Evolutionary conservation across 2,329 filamentous ascomycete species (phyloP).

Genomic region (Calonectria hongkongensis): DNA sequence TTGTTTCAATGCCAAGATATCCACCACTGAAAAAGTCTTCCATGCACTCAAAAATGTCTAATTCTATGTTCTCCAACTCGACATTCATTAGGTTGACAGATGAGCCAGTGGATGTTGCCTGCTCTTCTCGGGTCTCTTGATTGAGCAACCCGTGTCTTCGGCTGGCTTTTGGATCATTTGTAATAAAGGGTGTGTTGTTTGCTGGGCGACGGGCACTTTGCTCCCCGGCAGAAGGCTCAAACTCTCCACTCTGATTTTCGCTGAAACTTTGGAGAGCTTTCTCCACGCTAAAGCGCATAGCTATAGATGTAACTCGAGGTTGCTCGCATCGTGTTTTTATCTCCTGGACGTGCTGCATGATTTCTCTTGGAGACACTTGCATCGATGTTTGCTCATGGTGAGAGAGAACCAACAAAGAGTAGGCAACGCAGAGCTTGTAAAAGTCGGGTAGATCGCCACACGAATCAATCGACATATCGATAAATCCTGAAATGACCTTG

Average conservation of each 20-base stretch:
- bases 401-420: not conserved
- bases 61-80: not conserved
- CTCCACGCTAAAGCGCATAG: conserved; percentile 1
- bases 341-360: not conserved
- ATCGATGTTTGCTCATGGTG: not conserved
- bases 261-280: not conserved
- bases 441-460: conserved; percentile 7
- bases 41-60: conserved; percentile 3
- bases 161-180: not conserved
- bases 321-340: not conserved
- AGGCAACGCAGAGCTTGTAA: conserved; percentile 14
- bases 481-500: not conserved
- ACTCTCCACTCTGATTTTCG: not conserved
- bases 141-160: too few species aligned
- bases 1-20: not conserved
- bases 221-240: not conserved
- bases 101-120: not conserved
- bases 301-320: not conserved
- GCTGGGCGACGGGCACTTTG: too few species aligned
- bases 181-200: not conserved
- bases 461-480: not conserved
- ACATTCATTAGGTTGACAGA: too few species aligned
- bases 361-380: not conserved
- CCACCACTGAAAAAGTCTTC: conserved; percentile 16
- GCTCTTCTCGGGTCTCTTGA: not conserved